Percentiles rank a stretch among this genome's conserved stretches.
phyloP scores from a whole-genome alignment of 331 rosid genomes.

The Arachis monticola region DNA sequence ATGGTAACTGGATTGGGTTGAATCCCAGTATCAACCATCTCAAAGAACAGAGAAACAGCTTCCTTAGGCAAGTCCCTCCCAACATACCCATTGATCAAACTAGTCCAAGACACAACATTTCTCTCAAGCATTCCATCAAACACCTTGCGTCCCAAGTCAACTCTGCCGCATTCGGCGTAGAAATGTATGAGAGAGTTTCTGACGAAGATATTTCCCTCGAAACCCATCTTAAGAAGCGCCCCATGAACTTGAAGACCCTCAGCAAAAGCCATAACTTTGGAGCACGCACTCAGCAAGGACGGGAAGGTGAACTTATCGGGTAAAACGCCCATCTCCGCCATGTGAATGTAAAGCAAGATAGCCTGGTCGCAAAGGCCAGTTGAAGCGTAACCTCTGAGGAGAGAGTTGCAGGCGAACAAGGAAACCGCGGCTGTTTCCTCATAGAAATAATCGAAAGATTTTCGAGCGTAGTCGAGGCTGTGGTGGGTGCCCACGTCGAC shows the following conservation, averaged over 20 bases:
- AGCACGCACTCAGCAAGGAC: slow-evolving; percentile 65
- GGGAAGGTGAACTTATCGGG: slow-evolving; percentile 85
- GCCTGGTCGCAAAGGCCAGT: slow-evolving; percentile 61
- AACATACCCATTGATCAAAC: slow-evolving; percentile 78
- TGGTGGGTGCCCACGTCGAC: slow-evolving; percentile 64
- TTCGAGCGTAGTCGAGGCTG: slow-evolving; percentile 61
- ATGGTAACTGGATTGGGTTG: slow-evolving; percentile 67
- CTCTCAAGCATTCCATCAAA: slow-evolving; percentile 78
- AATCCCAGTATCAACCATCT: slow-evolving; percentile 64
- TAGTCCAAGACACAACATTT: slow-evolving; percentile 92
- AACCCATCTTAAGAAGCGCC: slow-evolving; percentile 63
- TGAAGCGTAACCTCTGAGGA: slow-evolving; percentile 68
- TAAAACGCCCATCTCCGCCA: slow-evolving; percentile 53
- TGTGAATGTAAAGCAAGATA: slow-evolving; percentile 52
- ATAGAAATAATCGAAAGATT: slow-evolving; percentile 44
- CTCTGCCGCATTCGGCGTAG: slow-evolving; percentile 59
- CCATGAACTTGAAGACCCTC: slow-evolving; percentile 83
- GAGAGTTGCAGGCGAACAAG: slow-evolving; percentile 58
- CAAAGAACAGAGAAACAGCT: slow-evolving; percentile 74
- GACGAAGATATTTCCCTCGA: slow-evolving; percentile 60
- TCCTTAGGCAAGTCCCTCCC: slow-evolving; percentile 54
- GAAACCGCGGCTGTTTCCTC: slow-evolving; percentile 25
- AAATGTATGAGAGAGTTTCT: slow-evolving; percentile 73
- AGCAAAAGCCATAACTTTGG: slow-evolving; percentile 54
- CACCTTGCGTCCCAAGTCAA: slow-evolving; percentile 64